Evolutionary conservation across 495 filamentous ascomycete genomes (phyloP).

Genomic region (Neurospora sp.): DNA sequence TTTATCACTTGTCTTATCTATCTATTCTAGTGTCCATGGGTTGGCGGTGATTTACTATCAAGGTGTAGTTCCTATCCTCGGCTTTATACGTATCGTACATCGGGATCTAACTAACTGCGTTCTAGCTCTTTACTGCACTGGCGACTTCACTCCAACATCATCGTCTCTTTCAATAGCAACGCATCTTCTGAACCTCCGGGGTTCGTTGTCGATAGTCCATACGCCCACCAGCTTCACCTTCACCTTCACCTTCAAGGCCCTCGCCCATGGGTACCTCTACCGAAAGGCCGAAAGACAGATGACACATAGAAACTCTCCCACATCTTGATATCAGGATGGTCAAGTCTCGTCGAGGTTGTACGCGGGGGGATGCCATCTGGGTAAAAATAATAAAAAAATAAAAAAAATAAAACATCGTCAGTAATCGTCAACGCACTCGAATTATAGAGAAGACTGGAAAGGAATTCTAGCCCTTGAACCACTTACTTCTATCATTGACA

Average conservation of each 20-base stretch:
- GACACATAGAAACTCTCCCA: background rate
- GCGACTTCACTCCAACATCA: background rate
- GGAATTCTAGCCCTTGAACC: no score
- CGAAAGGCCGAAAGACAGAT: background rate
- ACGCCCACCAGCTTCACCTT: background rate
- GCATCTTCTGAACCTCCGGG: background rate
- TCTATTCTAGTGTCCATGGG: no score
- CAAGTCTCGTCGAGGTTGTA: background rate
- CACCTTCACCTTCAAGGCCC: background rate
- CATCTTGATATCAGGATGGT: background rate
- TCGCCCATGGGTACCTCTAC: background rate
- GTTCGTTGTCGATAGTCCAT: background rate
- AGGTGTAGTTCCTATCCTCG: no score
- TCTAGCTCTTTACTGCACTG: background rate
- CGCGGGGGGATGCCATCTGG: background rate
- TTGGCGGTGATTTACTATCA: no score
- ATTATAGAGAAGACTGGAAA: background rate
- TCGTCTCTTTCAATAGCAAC: background rate
- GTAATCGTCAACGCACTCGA: background rate
- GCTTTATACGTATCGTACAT: no score
- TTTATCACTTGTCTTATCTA: no score
- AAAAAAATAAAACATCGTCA: background rate
- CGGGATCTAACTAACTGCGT: background rate
- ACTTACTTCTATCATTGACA: background rate
- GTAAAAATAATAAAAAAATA: background rate